phyloP scores from a whole-genome alignment of 805 yeast genomes.

The Metschnikowia colocasiae region DNA sequence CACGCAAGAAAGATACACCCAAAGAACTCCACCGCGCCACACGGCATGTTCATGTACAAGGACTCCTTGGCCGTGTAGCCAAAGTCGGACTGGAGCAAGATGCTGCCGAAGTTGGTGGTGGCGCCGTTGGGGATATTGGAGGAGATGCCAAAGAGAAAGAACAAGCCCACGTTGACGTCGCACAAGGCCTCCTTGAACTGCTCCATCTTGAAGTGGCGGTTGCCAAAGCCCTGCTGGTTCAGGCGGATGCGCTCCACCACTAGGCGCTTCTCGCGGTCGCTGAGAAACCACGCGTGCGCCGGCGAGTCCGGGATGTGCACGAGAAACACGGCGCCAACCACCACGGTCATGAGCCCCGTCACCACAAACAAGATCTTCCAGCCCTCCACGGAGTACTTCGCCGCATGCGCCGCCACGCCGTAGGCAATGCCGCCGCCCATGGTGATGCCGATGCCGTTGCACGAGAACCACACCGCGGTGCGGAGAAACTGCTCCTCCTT shows the following conservation, averaged over 20 bases:
- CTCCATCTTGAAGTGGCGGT: conserved; percentile 48
- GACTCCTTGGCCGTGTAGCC: conserved; percentile 23
- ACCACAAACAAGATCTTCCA: conserved; percentile 63
- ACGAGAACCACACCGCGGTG: conserved; percentile 35
- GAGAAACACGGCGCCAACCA: conserved; percentile 45
- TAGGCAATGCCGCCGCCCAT: conserved; percentile 49
- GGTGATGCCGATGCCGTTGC: conserved; percentile 34
- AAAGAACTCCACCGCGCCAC: conserved; percentile 22
- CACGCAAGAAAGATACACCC: conserved; percentile 29
- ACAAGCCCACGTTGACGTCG: conserved; percentile 47
- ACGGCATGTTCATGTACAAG: conserved; percentile 25
- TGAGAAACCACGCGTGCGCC: conserved; percentile 40
- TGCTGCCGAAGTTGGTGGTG: conserved; percentile 27
- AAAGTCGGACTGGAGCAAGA: conserved; percentile 25
- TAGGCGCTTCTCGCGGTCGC: conserved; percentile 38
- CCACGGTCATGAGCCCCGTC: conserved; percentile 55
- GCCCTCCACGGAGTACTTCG: conserved; percentile 40
- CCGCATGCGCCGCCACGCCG: conserved; percentile 41
- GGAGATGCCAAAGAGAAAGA: conserved; percentile 24
- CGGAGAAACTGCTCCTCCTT: conserved; percentile 35
- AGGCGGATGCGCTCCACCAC: conserved; percentile 50
- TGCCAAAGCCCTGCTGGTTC: conserved; percentile 59
- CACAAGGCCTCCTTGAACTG: conserved; percentile 51
- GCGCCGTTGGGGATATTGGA: conserved; percentile 31
- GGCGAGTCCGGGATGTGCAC: conserved; percentile 59